These are phyloP conservation scores for Penicillium pancosmium DNA, from an alignment of 495 filamentous ascomycete species.

Conservation along the genomic window DNA sequence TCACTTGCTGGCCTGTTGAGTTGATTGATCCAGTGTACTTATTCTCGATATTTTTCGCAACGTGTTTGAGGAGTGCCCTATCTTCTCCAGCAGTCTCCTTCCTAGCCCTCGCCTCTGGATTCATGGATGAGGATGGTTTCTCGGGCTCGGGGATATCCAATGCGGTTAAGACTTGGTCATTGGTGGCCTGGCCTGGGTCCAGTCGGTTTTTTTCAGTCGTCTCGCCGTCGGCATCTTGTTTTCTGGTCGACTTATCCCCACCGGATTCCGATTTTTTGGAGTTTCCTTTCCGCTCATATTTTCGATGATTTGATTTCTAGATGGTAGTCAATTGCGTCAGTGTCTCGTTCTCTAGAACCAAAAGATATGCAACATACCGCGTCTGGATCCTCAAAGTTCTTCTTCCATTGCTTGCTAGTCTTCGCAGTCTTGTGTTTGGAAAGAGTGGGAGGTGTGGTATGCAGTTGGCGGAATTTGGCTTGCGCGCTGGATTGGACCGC, in stretches of 20 bases:
- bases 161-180: not conserved
- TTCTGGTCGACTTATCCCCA: not conserved
- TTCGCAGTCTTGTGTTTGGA: slow-evolving; percentile 7
- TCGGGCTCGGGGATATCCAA: not conserved
- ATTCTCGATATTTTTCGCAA: slow-evolving; percentile 12
- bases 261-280: not conserved
- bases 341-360: not conserved
- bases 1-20: slow-evolving; percentile 12
- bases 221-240: not conserved
- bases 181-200: not conserved
- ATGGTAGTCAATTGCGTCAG: not conserved
- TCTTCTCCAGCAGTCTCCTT: not conserved
- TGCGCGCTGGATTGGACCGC: slow-evolving; percentile 27
- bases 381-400: not conserved
- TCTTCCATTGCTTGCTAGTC: not conserved
- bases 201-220: not conserved
- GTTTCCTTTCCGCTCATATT: not conserved
- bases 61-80: slow-evolving; percentile 3
- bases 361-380: not conserved
- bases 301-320: not conserved
- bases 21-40: slow-evolving; percentile 23
- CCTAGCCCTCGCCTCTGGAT: not conserved
- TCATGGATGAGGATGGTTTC: not conserved
- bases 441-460: slow-evolving; percentile 22
- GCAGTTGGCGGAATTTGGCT: slow-evolving; percentile 33